Percentiles rank a stretch among this genome's conserved stretches.
These are phyloP conservation scores for Acanthamoeba royreba DNA, from an alignment of 208 protist genomes.

Conservation along the genomic window DNA sequence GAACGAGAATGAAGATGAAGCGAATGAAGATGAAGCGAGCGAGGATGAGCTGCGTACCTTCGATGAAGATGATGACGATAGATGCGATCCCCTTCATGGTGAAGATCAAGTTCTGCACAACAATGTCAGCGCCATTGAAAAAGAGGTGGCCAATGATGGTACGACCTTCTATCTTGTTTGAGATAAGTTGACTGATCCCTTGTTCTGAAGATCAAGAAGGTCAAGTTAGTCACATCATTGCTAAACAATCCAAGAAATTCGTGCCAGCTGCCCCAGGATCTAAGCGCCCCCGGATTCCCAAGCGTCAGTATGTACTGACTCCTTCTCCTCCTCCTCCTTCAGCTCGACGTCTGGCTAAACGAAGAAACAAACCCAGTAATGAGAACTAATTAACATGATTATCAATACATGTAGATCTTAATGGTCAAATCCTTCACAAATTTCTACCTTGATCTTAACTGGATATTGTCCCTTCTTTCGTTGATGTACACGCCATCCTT, in stretches of 20 bases:
- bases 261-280: background rate
- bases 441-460: background rate
- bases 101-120: too few species aligned
- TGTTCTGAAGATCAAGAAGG: background rate
- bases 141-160: background rate
- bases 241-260: background rate
- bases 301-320: background rate
- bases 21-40: too few species aligned
- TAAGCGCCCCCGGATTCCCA: background rate
- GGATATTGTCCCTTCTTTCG: background rate
- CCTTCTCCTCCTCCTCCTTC: background rate
- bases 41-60: too few species aligned
- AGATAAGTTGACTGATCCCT: background rate
- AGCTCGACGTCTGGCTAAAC: background rate
- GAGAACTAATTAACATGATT: background rate
- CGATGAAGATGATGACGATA: too few species aligned
- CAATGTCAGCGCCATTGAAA: too few species aligned
- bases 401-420: background rate
- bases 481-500: background rate
- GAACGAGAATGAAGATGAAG: too few species aligned
- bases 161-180: background rate
- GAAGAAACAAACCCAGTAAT: background rate
- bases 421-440: background rate
- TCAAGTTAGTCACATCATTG: background rate
- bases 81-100: too few species aligned